Base-by-base conservation (phyloP, 2,329 filamentous ascomycete species). In the Diaporthe longicolla region DNA sequence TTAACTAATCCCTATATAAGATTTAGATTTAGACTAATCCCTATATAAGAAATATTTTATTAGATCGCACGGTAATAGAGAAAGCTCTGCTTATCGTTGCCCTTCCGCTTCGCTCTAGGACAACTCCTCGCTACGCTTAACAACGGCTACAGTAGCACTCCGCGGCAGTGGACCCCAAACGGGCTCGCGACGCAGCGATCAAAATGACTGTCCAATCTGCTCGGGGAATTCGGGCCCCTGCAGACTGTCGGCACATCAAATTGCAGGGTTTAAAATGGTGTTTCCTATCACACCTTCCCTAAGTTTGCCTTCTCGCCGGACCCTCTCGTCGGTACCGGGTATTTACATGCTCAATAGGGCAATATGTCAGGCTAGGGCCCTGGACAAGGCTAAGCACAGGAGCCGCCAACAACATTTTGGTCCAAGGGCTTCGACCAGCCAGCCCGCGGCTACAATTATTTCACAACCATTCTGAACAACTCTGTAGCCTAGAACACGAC, bases 151-250 rank as follows among this genome's bases (percentile, higher is more conserved):
- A 32, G 29, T 32, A 63, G 32, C 37, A 6, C 15, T 9, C 59
- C 24, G 59, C 5, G 59, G 59, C 24, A 48, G 40, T 3, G 59
- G 24, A 45, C 9, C 59, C 40, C 29, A 9, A 63, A 63, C 10
- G 59, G 40, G 9, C 9, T 61, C 37, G 37, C 58, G 26, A 40
- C 15, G 24, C 58, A 61, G 9, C 6, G 58, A 21, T 61, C 15
- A 6, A 63, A 63, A 63, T 45, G 24, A 48, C n/a, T 45, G 59
- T 63, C 59, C 59, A 63, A 63, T 63, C 40, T 45, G 24, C 59
- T 45, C 24, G 8, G 9, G 8, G 24, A 3, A 63, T 45, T 63
- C n/a, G 24, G 32, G 40, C 40, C 59, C 59, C 59, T 11, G 13
- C 9, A 43, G 37, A 19, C 58, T 19, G 15, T 43, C 58, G 17